phyloP scores from a whole-genome alignment of 2,329 filamentous ascomycete genomes.

The Alternaria rosae region DNA sequence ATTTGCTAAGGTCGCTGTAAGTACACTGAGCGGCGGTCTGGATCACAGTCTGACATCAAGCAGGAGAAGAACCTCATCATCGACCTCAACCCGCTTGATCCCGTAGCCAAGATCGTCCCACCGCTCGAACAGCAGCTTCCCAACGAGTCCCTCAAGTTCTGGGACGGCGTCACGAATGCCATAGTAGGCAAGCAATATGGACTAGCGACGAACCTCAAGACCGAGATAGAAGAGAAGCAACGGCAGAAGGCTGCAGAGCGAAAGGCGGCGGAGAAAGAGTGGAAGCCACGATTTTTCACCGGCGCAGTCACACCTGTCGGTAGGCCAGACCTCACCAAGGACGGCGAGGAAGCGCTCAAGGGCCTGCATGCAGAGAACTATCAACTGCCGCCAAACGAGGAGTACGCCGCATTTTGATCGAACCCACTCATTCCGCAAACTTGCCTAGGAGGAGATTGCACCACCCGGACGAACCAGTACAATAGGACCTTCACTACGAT shows the following conservation, averaged over 20 bases:
- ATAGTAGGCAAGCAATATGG: conserved; percentile 84
- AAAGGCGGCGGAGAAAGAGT: conserved; percentile 72
- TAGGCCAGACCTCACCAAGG: conserved; percentile 67
- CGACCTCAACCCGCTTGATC: conserved; percentile 83
- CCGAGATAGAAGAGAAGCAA: conserved; percentile 90
- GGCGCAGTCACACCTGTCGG: conserved; percentile 66
- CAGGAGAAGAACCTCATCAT: conserved; percentile 74
- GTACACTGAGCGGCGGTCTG: conserved; percentile 40
- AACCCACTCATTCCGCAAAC: neutral
- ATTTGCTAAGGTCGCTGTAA: conserved; percentile 62
- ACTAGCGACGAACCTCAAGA: conserved; percentile 84
- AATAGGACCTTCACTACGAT: conserved; percentile 24
- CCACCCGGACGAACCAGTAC: conserved; percentile 6
- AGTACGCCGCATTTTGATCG: conserved; percentile 48
- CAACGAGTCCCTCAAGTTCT: conserved; percentile 89
- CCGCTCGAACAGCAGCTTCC: conserved; percentile 79
- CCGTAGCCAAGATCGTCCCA: conserved; percentile 80
- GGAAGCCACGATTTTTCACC: conserved; percentile 88
- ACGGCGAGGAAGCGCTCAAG: conserved; percentile 66
- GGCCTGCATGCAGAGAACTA: conserved; percentile 63
- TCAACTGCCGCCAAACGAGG: conserved; percentile 55
- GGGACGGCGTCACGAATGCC: conserved; percentile 85
- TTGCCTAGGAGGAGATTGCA: neutral
- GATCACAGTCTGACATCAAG: conserved; percentile 12
- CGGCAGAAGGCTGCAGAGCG: conserved; percentile 83